phyloP scores from a whole-genome alignment of 495 filamentous ascomycete species.

The Neurospora sublineolata region DNA sequence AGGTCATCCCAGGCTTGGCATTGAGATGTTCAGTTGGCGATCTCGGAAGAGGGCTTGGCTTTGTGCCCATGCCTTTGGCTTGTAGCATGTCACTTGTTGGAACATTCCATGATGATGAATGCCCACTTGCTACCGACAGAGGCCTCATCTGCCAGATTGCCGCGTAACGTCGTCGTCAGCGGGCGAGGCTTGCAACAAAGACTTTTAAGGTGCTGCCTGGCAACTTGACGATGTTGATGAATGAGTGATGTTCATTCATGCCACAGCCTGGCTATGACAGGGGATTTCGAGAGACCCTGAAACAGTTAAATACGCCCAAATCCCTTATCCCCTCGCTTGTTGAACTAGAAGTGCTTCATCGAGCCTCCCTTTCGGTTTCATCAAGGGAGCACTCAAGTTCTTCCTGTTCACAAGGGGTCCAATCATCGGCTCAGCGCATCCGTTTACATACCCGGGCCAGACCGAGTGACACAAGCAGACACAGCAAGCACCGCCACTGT shows the following conservation, averaged over 20 bases:
- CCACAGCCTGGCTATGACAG: not conserved
- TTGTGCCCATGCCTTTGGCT: not conserved
- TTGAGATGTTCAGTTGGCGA: not conserved
- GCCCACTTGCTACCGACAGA: not conserved
- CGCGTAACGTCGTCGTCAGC: not conserved
- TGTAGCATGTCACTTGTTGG: not conserved
- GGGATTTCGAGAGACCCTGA: not conserved
- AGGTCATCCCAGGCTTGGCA: not conserved
- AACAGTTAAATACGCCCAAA: not conserved
- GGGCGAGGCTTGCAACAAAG: not conserved
- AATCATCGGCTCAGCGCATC: not conserved
- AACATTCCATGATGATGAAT: not conserved
- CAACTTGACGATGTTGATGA: not conserved
- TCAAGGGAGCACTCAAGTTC: not conserved
- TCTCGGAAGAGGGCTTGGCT: not conserved
- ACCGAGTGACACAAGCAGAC: not conserved
- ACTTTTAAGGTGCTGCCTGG: not conserved
- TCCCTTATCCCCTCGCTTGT: not conserved
- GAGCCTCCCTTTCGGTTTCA: not conserved
- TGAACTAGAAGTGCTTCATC: not conserved
- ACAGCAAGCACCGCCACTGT: not conserved
- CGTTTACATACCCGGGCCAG: not conserved
- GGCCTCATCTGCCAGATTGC: not conserved
- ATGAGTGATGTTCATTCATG: not conserved
- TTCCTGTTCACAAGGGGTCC: not conserved